These are phyloP conservation scores for Naematelia encephala DNA, from an alignment of 768 basidiomycete genomes.

Conservation along the genomic window DNA sequence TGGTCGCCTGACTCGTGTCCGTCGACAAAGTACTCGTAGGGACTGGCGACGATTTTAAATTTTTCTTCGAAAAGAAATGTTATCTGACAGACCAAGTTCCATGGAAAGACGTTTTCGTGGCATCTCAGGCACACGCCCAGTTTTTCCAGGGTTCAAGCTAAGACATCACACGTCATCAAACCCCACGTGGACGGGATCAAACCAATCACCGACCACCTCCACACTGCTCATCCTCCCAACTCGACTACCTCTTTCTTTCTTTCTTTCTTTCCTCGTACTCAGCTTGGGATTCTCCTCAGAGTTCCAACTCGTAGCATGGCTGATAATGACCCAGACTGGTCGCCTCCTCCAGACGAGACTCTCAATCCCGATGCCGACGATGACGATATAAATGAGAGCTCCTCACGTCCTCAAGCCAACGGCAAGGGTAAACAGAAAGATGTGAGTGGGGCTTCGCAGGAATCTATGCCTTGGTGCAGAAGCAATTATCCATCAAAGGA, in stretches of 20 bases:
- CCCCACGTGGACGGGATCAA: not conserved
- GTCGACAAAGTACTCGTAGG: no score
- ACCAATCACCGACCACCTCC: not conserved
- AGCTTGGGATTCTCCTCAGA: not conserved
- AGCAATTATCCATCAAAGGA: no score
- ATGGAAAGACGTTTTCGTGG: no score
- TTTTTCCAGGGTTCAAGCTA: no score
- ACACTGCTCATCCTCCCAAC: not conserved
- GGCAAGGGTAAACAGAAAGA: not conserved
- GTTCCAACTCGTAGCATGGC: not conserved
- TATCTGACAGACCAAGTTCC: no score
- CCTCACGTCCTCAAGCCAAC: not conserved
- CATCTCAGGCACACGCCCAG: no score
- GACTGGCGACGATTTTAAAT: no score
- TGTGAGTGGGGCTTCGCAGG: no score
- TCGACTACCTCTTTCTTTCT: not conserved
- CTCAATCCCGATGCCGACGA: not conserved
- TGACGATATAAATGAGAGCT: not conserved
- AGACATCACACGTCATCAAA: no score
- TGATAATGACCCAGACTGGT: not conserved
- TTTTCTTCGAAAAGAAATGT: no score
- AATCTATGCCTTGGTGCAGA: no score
- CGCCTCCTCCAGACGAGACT: not conserved
- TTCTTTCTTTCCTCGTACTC: not conserved
- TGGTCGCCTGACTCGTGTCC: no score